Evolutionary conservation across 805 yeast genomes (phyloP), one percentile per base, ranked within the genome.

Genomic region (Limtongozyma cylindracea): DNA sequence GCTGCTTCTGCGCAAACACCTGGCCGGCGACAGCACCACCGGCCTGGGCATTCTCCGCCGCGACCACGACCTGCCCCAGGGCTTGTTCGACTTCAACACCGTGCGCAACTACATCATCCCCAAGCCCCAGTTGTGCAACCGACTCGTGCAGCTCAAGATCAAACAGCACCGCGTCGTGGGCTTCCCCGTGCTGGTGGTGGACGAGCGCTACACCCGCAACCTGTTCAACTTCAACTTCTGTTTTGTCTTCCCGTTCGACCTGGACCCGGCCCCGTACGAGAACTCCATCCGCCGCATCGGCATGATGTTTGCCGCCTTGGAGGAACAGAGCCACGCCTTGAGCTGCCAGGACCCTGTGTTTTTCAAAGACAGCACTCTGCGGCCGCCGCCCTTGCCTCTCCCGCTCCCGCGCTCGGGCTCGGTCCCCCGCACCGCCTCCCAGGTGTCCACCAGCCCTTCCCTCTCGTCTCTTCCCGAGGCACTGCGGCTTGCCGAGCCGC

Each of bases 71-170:
- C 24, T 23, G 10, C 22, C 12, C 11, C 23, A 27, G 13, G 31
- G 21, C 17, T 43, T 67, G 25, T 69, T 77, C 35, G 69, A 73
- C 32, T 88, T 91, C 41, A 91, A 78, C 37, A 55, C 74, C 2
- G 67, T 88, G 19, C 77, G 77, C 38, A 84, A 78, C 49, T 88
- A 76, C 39, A 62, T 88, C 20, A 84, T 88, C 13, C 99, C 99
- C 1, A 88, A 88, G 36, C 82, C 93, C 1, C 77, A 71, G 21
- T 51, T 88, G 12, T 88, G 96, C 41, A 77, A 84, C 40, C 57
- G 71, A 27, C 53, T 84, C 18, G 56, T 91, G 12, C 61, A 88
- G 2, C 53, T 80, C 33, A 67, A 74, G 30, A 62, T 69, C 29
- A 69, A 64, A 16, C 56, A 62, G 20, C 74, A 61, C 38, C 50